Evolutionary conservation across 495 filamentous ascomycete species (phyloP).

Genomic region (Hyaloscypha bicolor): DNA sequence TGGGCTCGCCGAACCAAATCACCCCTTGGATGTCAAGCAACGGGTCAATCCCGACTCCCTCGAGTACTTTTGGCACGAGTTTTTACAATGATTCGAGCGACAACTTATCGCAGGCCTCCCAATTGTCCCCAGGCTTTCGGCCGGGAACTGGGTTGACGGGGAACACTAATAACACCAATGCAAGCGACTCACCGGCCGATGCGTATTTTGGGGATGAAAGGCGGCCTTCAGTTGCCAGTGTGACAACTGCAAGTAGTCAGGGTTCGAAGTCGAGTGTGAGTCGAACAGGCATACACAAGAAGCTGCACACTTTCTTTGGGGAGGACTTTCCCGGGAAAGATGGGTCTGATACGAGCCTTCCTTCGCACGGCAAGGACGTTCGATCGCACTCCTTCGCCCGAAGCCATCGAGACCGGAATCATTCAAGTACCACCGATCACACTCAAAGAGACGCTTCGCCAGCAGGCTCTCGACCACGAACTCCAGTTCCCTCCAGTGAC

Average conservation of each 20-base stretch:
- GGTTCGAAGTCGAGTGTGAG: constrained; percentile 79
- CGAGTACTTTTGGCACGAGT: constrained; percentile 40
- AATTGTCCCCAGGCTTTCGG: constrained; percentile 68
- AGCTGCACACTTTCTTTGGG: constrained; percentile 83
- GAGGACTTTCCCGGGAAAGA: constrained; percentile 75
- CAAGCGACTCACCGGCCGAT: constrained; percentile 68
- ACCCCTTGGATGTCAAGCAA: constrained; percentile 50
- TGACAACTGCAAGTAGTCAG: constrained; percentile 81
- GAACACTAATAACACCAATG: constrained; percentile 41
- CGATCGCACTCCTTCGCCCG: constrained; percentile 60
- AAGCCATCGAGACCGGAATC: constrained; percentile 67
- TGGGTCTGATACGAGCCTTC: constrained; percentile 73
- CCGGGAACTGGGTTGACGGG: constrained; percentile 59
- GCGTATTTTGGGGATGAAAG: constrained; percentile 72
- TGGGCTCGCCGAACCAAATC: constrained; percentile 47
- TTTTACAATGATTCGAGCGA: constrained; percentile 72
- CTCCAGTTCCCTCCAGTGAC: constrained; percentile 87
- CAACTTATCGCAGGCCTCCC: constrained; percentile 57
- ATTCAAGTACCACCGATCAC: constrained; percentile 67
- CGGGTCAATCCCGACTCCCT: constrained; percentile 36
- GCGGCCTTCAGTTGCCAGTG: constrained; percentile 86
- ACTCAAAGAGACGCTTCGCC: constrained; percentile 65
- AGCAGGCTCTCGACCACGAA: constrained; percentile 70
- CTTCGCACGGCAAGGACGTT: constrained; percentile 48
- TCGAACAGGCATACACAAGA: constrained; percentile 68